These are phyloP conservation scores for Penicillium samsonianum DNA, from an alignment of 495 filamentous ascomycete genomes.

Conservation along the genomic window DNA sequence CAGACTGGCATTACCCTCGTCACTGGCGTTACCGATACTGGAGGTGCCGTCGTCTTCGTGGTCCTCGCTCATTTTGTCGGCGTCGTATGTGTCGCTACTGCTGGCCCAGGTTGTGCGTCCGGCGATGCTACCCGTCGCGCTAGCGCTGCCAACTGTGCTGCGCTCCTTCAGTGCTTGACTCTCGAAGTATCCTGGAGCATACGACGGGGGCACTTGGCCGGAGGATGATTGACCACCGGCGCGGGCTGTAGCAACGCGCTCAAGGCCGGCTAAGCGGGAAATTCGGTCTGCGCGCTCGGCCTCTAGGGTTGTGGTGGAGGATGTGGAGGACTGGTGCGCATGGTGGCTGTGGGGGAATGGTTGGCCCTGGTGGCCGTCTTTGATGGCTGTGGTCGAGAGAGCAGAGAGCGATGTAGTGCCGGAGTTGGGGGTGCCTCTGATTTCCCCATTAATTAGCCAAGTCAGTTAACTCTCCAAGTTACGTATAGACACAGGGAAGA, in stretches of 20 bases:
- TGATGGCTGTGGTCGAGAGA: constrained; percentile 88
- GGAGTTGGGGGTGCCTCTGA: constrained; percentile 87
- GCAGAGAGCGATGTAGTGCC: constrained; percentile 83
- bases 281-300: constrained; percentile 93
- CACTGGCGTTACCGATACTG: constrained; percentile 73
- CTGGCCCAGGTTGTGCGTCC: constrained; percentile 75
- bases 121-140: constrained; percentile 71
- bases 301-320: constrained; percentile 70
- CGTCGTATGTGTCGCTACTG: constrained; percentile 62
- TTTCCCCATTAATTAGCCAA: constrained; percentile 1
- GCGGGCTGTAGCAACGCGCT: constrained; percentile 71
- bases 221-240: constrained; percentile 40
- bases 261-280: constrained; percentile 83
- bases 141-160: constrained; percentile 85
- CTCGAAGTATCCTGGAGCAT: constrained; percentile 68
- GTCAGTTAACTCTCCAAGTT: constrained; percentile 18
- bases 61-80: constrained; percentile 72
- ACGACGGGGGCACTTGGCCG: constrained; percentile 27
- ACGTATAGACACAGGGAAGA: constrained; percentile 14
- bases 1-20: constrained; percentile 71
- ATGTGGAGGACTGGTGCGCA: constrained; percentile 50
- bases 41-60: constrained; percentile 58
- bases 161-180: constrained; percentile 61
- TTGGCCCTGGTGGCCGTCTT: constrained; percentile 86
- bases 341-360: constrained; percentile 58